These are phyloP conservation scores for Lichtheimia ornata DNA, from an alignment of 371 early-diverging fungal genomes.

Conservation along the genomic window DNA sequence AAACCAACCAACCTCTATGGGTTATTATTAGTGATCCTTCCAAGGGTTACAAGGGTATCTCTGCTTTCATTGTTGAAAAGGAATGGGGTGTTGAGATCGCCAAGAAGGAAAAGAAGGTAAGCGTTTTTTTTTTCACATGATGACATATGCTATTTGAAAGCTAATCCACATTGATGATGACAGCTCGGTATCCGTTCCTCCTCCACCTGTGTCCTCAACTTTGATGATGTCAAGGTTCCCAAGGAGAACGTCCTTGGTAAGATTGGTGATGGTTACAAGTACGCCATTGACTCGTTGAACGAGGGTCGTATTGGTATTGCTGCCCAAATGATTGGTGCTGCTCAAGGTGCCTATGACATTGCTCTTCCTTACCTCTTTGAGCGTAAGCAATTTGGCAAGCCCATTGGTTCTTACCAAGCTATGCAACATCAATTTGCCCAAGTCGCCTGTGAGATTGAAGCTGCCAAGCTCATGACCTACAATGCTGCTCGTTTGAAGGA, in stretches of 20 bases:
- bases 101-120: conserved; percentile 95
- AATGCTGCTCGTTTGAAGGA: conserved; percentile 97
- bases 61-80: conserved; percentile 96
- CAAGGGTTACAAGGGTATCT: conserved; percentile 97
- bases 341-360: conserved; percentile 92
- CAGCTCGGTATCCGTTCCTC: conserved; percentile 94
- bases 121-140: conserved; percentile 3
- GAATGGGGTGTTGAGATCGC: conserved; percentile 91
- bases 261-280: conserved; percentile 97
- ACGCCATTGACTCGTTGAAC: conserved; percentile 97
- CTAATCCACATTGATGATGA: not conserved
- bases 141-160: not conserved
- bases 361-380: conserved; percentile 93
- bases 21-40: conserved; percentile 65
- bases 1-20: not conserved
- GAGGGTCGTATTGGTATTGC: conserved; percentile 99
- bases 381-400: conserved; percentile 92
- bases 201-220: conserved; percentile 91
- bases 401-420: conserved; percentile 93
- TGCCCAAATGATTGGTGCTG: conserved; percentile 96
- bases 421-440: conserved; percentile 98
- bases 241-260: conserved; percentile 89
- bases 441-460: conserved; percentile 94
- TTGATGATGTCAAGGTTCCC: conserved; percentile 92
- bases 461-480: conserved; percentile 94